Percentiles rank a stretch among this genome's conserved stretches.
These are phyloP conservation scores for Malus sieversii DNA, from an alignment of 306 rosid species.

Conservation along the genomic window DNA sequence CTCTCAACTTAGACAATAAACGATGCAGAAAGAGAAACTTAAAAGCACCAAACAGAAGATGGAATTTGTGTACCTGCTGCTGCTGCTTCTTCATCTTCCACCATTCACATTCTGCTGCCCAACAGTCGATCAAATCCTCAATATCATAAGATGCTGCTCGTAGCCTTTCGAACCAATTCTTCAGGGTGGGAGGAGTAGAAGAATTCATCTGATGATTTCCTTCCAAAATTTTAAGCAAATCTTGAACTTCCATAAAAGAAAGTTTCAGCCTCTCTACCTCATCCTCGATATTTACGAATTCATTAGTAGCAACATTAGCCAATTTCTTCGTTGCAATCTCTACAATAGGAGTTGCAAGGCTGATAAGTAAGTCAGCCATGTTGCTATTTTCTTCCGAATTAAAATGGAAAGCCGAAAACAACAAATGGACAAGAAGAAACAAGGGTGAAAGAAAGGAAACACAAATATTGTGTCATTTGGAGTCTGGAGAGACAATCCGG, in stretches of 20 bases:
- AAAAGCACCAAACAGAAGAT: not conserved
- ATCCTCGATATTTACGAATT: not conserved
- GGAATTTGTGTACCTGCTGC: not conserved
- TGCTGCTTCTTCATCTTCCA: not conserved
- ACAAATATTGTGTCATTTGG: not conserved
- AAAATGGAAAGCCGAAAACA: not conserved
- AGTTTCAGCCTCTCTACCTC: not conserved
- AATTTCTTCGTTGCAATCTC: not conserved
- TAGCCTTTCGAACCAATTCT: not conserved
- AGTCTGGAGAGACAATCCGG: not conserved
- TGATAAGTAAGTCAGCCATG: not conserved
- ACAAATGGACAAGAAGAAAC: not conserved
- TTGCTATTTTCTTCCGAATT: not conserved
- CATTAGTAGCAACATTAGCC: not conserved
- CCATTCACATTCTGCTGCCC: not conserved
- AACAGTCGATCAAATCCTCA: slow-evolving; percentile 1
- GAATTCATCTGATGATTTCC: not conserved
- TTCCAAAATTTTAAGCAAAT: no score
- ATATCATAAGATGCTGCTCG: not conserved
- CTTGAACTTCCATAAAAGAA: not conserved
- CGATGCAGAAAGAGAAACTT: not conserved
- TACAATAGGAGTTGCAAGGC: not conserved
- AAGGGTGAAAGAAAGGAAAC: not conserved
- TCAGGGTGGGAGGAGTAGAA: not conserved
- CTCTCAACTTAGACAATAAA: not conserved